Base-by-base conservation (phyloP, 345 rosid genomes). In the Citrus sp. region DNA sequence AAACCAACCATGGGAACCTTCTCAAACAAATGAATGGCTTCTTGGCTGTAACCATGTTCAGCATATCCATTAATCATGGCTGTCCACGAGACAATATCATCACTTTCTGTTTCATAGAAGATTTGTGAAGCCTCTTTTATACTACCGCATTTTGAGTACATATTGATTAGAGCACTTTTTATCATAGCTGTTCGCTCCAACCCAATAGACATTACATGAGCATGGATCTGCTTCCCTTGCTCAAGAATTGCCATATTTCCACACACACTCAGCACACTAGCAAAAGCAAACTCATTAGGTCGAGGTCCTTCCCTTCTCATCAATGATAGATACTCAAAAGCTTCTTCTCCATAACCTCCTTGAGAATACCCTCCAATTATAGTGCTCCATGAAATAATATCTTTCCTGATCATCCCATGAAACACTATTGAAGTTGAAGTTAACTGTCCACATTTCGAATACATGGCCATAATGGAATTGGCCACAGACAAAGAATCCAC, bases 11-110 rank as follows among this genome's bases (percentile, higher is more conserved):
- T 72, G 38, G 83, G 79, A 76, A 93, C 84, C 84, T 86, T 92
- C 78, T 93, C 90, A 64, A 95, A 95, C 82, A 93, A 83, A 73
- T 84, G 78, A 79, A 95, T 85, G 46, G 94, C 98, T 84, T 93
- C 92, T 49, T 77, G 68, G 84, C 97, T 79, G 78, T 81, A 84
- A 40, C 99, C 99, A 70, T 95, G 96, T 65, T 95, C 99, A 75
- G 99, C 98, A 79, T 85, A 92, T 64, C 94, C 98, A 74, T 92
- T 92, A 75, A 92, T 90, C 98, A 95, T 90, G 67, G 99, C 92
- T 18, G 98, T 93, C 92, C 92, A 85, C 25, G 98, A 87, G 73
- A 88, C 84, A 27, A 93, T 85, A 78, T 93, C 92, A 76, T 80
- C 72, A 63, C 66, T 78, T 51, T 83, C 81, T 58, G 85, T 89